These are phyloP conservation scores for Narthecium ossifragum DNA, from an alignment of 106 monocot genomes.

Conservation along the genomic window DNA sequence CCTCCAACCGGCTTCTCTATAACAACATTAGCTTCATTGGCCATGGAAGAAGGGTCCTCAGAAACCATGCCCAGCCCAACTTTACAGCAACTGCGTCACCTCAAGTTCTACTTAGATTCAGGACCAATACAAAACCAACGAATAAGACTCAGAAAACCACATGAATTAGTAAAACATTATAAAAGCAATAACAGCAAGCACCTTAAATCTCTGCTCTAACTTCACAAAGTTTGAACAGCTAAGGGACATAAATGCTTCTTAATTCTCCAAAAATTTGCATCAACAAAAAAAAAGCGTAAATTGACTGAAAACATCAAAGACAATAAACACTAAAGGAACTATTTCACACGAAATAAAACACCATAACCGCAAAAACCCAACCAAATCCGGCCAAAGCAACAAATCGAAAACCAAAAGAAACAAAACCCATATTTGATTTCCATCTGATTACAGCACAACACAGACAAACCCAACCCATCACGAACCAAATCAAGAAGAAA, in stretches of 20 bases:
- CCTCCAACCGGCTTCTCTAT: slow-evolving; percentile 11
- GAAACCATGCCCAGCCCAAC: slow-evolving; percentile 22
- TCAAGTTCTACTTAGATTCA: background rate
- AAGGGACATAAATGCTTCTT: too few relatives aligned
- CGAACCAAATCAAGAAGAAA: background rate
- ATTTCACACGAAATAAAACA: background rate
- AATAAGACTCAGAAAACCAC: background rate
- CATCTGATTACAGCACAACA: too few relatives aligned
- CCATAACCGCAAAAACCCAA: background rate
- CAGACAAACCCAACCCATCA: background rate
- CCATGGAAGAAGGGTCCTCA: slow-evolving; percentile 14
- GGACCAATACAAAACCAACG: background rate
- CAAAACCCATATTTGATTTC: background rate
- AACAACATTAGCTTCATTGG: slow-evolving; percentile 6
- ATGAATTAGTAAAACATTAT: background rate
- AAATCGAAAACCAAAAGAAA: background rate
- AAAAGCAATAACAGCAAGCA: background rate
- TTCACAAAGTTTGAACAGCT: too few relatives aligned
- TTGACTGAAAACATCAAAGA: background rate
- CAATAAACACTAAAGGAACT: background rate
- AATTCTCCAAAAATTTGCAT: too few relatives aligned
- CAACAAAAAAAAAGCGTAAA: too few relatives aligned
- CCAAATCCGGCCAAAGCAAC: background rate
- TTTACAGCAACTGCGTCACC: background rate
- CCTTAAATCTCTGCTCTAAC: background rate